Evolutionary conservation across 306 rosid genomes (phyloP), one percentile per base, ranked within the genome.

Genomic region (Senna tora): DNA sequence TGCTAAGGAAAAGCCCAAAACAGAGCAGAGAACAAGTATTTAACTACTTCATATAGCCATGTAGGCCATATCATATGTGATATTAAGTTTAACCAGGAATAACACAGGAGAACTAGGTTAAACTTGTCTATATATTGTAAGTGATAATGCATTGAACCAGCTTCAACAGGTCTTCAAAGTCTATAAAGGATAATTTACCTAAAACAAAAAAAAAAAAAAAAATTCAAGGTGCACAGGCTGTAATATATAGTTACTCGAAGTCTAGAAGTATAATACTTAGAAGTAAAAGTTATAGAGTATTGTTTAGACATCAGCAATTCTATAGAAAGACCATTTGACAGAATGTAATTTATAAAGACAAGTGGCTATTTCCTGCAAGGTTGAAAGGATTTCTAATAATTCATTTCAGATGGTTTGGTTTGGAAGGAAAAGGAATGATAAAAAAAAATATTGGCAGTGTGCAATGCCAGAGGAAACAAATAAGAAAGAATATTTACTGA

Each of bases 211-310:
- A 2, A 34, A 1, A 9, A 71, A 46, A 36, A 61, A 52, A 41
- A 14, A 65, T 73, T 68, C 6, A 53, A 67, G 1, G 32, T 11
- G 19, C 28, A 21, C 22, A 41, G 15, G 69, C 54, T 50, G 25
- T 13, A 54, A 74, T 59, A 11, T 61, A 25, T 46, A 63, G 54
- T 25, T 54, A 53, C 8, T 68, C 34, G 53, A 57, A 62, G 51
- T 51, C 36, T 16, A 7, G 8, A 52, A 16, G 22, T 30, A 60
- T 21, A 34, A 74, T 10, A 69, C 9, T 7, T 12, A 59, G 15
- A 80, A 47, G 32, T 53, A 62, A 32, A 68, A 68, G 41, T 22
- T 7, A 53, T 47, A 30, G 34, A 43, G 55, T 61, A 59, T 34
- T 61, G 61, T 45, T 42, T 60, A 17, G 19, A 28, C 47, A 19